phyloP scores from a whole-genome alignment of 805 yeast genomes.

The Yamadazyma paraphyllophila region DNA sequence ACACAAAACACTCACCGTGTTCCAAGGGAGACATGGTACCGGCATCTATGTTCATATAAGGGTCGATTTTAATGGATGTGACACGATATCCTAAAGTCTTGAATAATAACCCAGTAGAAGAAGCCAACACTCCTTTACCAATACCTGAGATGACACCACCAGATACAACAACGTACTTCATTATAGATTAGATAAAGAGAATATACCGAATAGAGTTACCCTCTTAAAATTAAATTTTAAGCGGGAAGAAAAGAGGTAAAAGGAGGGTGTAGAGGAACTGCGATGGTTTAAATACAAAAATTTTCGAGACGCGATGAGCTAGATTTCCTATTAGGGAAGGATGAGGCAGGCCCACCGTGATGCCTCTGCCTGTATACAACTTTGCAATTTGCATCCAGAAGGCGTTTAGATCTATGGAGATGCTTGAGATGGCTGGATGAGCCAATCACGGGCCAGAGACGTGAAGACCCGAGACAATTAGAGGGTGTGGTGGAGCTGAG shows the following conservation, averaged over 20 bases:
- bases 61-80: conserved; percentile 97
- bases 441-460: no score
- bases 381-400: no score
- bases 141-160: conserved; percentile 99
- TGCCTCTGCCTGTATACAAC: neutral
- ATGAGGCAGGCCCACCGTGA: neutral
- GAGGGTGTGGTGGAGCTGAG: no score
- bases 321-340: conserved; percentile 4
- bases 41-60: conserved; percentile 98
- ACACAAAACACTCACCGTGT: conserved; percentile 97
- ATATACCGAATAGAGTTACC: conserved; percentile 25
- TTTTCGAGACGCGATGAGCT: conserved; percentile 10
- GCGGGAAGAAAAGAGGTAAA: conserved; percentile 39
- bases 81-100: conserved; percentile 93
- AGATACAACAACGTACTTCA: conserved; percentile 99
- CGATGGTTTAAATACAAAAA: conserved; percentile 11
- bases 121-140: conserved; percentile 98
- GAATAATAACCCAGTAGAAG: conserved; percentile 92
- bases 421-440: no score
- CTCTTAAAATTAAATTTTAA: conserved; percentile 42
- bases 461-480: no score
- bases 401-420: no score
- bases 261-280: conserved; percentile 11
- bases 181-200: conserved; percentile 22
- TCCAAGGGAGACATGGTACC: conserved; percentile 99